Conservation (phyloP, 495 filamentous ascomycete species). For the Penicillium flavigenum region DNA sequence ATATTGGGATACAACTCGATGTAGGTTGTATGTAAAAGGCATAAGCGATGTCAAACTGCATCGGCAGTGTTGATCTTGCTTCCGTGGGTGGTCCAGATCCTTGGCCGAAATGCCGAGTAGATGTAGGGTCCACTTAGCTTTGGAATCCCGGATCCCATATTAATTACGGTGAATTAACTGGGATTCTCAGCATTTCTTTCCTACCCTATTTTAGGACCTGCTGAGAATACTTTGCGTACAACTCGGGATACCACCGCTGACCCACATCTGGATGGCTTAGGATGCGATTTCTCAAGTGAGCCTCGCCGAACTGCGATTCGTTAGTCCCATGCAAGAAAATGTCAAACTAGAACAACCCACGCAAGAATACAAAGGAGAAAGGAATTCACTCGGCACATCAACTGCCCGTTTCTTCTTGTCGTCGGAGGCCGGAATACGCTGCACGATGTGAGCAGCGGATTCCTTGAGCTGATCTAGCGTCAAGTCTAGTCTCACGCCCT, state of each 20-base stretch:
- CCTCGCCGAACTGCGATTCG: constrained; percentile 44
- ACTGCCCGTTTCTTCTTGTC: constrained; percentile 40
- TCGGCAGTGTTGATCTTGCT: no score
- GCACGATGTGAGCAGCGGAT: constrained; percentile 40
- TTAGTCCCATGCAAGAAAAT: neutral
- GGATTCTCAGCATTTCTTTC: neutral
- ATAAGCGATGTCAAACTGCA: no score
- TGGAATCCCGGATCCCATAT: no score
- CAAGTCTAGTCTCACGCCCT: constrained; percentile 78
- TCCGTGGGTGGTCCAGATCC: no score
- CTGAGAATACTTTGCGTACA: constrained; percentile 50
- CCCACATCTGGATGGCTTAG: constrained; percentile 90
- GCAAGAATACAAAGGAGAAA: constrained; percentile 43
- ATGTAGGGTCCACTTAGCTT: no score
- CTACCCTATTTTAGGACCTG: constrained; percentile 22
- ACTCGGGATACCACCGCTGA: constrained; percentile 77
- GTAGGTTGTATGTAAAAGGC: no score
- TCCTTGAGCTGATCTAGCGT: constrained; percentile 57
- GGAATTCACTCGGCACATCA: constrained; percentile 45
- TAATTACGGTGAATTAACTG: no score
- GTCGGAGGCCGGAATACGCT: constrained; percentile 35
- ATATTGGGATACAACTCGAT: no score
- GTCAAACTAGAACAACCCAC: constrained; percentile 23
- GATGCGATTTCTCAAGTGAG: constrained; percentile 70
- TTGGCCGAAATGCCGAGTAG: no score